Base-by-base conservation (phyloP, 257 asterid species). In the Henckelia pumila region DNA sequence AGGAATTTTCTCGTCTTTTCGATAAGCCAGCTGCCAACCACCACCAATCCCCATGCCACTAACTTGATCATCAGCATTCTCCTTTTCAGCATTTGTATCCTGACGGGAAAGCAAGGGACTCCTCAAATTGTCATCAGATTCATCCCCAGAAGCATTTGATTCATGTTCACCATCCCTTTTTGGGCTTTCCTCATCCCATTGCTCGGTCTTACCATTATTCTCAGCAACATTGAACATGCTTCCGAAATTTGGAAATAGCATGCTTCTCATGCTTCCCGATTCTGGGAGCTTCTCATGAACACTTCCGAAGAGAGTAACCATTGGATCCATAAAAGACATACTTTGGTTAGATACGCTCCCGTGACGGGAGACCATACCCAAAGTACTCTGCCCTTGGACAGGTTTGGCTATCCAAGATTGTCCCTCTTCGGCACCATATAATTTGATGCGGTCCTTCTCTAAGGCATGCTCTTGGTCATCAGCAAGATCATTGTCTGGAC, bases 1-100 rank as follows among this genome's bases (percentile, higher is more conserved):
- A 4, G 80, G 75, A 24, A 64, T 82, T 20, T 80, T 83, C 61
- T 89, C 91, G n/a, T 94, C 99, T 59, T 88, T 89, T 50, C 76
- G 84, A 53, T 94, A 94, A 0, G 99, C 99, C 55, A 94, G 77
- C 74, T 91, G 96, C 99, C 99, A 94, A 33, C 99, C 99, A 7
- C 96, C 95, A 14, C 99, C 98, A 4, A 94, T 91, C 6, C 96
- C 97, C 81, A 91, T 75, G 1, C 86, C 78, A 14, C 84, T 78
- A 30, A 81, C 77, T 19, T 86, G 86, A 64, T 88, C 96, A 44
- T 84, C 82, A 0, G 56, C 69, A 37, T 57, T 40, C 16, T 84
- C 89, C 82, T 75, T 77, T 22, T 82, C 98, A 9, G 80, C 61
- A 52, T 82, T 69, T 1, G 92, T 70, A 20, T 67, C 87, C 53